Conservation (phyloP, 139 green algal species). For the Yamagishiella unicocca region DNA sequence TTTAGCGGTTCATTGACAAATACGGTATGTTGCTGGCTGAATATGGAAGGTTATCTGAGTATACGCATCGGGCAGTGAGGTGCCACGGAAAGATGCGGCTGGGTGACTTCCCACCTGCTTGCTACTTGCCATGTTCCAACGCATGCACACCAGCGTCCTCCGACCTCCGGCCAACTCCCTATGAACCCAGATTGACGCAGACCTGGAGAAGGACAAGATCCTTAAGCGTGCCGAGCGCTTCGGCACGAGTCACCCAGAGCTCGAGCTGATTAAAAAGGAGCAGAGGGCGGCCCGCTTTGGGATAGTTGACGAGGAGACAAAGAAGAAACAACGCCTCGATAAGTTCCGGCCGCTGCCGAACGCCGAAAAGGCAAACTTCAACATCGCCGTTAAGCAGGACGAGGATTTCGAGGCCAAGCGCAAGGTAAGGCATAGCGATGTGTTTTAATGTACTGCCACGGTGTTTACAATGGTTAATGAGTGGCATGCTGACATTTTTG, state of each 20-base stretch:
- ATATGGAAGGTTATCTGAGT: too few species aligned
- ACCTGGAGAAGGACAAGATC: conserved; percentile 62
- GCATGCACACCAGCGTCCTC: background rate
- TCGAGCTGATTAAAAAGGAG: conserved; percentile 47
- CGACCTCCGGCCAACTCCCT: background rate
- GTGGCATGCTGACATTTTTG: too few species aligned
- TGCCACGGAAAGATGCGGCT: too few species aligned
- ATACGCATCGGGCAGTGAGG: too few species aligned
- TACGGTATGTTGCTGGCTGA: too few species aligned
- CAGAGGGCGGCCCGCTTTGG: conserved; percentile 53
- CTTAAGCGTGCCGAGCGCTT: conserved; percentile 55
- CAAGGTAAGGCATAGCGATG: too few species aligned
- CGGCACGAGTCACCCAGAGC: conserved; percentile 43
- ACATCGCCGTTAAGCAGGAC: conserved; percentile 22
- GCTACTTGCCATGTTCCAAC: too few species aligned
- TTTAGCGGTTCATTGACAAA: too few species aligned
- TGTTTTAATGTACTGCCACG: too few species aligned
- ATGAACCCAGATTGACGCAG: conserved; percentile 48
- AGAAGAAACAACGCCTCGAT: conserved; percentile 52
- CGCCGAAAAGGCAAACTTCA: conserved; percentile 16
- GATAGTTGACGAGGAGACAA: conserved; percentile 51
- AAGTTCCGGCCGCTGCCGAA: conserved; percentile 48
- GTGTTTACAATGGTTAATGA: too few species aligned
- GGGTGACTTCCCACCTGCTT: too few species aligned
- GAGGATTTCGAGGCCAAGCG: conserved; percentile 40